Evolutionary conservation across 495 filamentous ascomycete genomes (phyloP).

Genomic region (Penicillium longicatenatum): DNA sequence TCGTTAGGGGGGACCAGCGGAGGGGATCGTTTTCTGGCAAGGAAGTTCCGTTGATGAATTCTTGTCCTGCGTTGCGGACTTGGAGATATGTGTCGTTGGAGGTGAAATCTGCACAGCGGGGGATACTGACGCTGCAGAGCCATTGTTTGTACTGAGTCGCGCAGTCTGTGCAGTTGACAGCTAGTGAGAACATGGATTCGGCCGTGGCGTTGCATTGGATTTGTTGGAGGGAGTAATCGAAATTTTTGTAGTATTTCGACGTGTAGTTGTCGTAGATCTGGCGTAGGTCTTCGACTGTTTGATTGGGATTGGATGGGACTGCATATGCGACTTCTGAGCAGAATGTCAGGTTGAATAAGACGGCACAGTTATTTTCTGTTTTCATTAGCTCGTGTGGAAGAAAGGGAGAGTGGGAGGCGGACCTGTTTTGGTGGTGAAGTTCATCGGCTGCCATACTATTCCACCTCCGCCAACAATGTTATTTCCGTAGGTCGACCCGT

Average conservation of each 20-base stretch:
- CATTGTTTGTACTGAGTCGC: slow-evolving; percentile 81
- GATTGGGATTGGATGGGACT: slow-evolving; percentile 72
- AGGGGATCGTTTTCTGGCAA: slow-evolving; percentile 43
- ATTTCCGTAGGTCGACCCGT: slow-evolving; percentile 46
- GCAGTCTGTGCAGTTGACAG: slow-evolving; percentile 73
- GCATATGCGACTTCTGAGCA: slow-evolving; percentile 88
- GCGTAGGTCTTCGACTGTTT: slow-evolving; percentile 49
- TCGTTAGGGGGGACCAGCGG: slow-evolving; percentile 34
- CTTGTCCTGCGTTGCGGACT: slow-evolving; percentile 64
- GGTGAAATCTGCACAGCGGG: slow-evolving; percentile 83
- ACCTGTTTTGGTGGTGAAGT: slow-evolving; percentile 79
- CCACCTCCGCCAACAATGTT: slow-evolving; percentile 67
- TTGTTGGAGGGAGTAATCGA: slow-evolving; percentile 78
- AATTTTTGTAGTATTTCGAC: slow-evolving; percentile 64
- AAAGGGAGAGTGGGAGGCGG: slow-evolving; percentile 19
- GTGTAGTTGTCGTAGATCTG: slow-evolving; percentile 72
- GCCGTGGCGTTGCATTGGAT: slow-evolving; percentile 77
- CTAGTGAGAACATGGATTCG: slow-evolving; percentile 77
- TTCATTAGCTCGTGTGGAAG: slow-evolving; percentile 2
- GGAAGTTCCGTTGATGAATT: slow-evolving; percentile 66
- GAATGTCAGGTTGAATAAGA: slow-evolving; percentile 81
- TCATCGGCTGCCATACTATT: slow-evolving; percentile 64
- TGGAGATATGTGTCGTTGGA: slow-evolving; percentile 56
- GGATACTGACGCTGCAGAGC: slow-evolving; percentile 92
- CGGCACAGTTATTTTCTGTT: slow-evolving; percentile 72